Base-by-base conservation (phyloP, 75 land plant genomes). In the Larix kaempferi region DNA sequence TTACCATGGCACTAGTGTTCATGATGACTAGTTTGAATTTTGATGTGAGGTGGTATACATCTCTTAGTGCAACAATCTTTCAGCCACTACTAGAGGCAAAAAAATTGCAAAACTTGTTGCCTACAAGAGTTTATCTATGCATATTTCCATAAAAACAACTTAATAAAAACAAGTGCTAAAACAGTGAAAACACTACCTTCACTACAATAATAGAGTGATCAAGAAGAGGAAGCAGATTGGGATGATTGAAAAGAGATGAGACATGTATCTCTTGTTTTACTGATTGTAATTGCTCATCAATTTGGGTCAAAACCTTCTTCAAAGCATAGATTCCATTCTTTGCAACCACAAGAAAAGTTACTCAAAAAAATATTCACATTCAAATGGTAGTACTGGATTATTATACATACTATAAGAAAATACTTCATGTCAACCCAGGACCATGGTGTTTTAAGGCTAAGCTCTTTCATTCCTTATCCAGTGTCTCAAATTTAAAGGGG, bases 251-350 rank as follows among this genome's bases (percentile, higher is more conserved):
- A 6, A 88, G 77, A 14, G 93, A 89, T 21, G 95, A 89, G 66
- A 94, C 89, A 39, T 88, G 87, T 23, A 97, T 97, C 86, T 97
- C 99, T 75, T 92, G 82, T 75, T 86, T 89, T 74, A 97, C 98
- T 82, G 88, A 78, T 56, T 88, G 87, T 67, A 94, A 76, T 82
- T 97, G 98, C 71, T 97, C 99, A 21, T 79, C 83, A 11, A 81
- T 85, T 72, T 97, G 95, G 63, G 94, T 89, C 22, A 97, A 78
- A 17, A 97, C 92, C 81, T 97, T 97, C 84, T 97, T 97, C 88
- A 97, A 55, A 35, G 99, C 99, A 87, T 94, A 97, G 19, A 84
- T 80, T 13, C 99, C 99, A 87, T 97, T 92, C 62, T 87, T 95
- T 94, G 88, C 78, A 87, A 10, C 5, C 61, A 4, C n/a, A 57